phyloP scores from a whole-genome alignment of 2,329 filamentous ascomycete species.

The Stachybotrys chartarum region DNA sequence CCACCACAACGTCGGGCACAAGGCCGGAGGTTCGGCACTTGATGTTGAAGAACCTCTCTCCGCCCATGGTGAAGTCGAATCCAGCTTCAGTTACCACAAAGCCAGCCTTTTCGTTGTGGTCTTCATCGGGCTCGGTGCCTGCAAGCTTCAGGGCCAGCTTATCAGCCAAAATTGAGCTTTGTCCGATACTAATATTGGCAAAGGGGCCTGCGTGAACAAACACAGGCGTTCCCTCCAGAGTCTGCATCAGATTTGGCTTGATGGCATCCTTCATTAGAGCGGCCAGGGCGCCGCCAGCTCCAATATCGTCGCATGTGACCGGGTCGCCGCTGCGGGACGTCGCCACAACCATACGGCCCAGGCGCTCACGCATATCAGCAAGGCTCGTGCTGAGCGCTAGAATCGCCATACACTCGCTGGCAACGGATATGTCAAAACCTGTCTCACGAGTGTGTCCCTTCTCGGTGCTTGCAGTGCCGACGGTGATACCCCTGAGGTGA shows the following conservation, averaged over 20 bases:
- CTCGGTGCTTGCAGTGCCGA: slow-evolving; percentile 84
- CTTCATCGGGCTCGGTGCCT: slow-evolving; percentile 87
- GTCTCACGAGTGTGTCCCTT: slow-evolving; percentile 84
- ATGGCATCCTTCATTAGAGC: slow-evolving; percentile 97
- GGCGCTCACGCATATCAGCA: slow-evolving; percentile 81
- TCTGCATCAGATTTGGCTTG: slow-evolving; percentile 99
- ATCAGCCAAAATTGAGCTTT: slow-evolving; percentile 90
- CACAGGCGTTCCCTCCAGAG: slow-evolving; percentile 90
- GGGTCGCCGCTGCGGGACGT: slow-evolving; percentile 80
- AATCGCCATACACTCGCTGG: slow-evolving; percentile 97
- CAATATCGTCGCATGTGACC: slow-evolving; percentile 93
- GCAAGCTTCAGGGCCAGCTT: slow-evolving; percentile 93
- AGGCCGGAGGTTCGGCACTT: slow-evolving; percentile 95
- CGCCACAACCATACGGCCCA: slow-evolving; percentile 93
- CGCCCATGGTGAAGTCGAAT: slow-evolving; percentile 99
- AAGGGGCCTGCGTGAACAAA: slow-evolving; percentile 97
- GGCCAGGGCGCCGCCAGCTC: slow-evolving; percentile 83
- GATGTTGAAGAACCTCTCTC: slow-evolving; percentile 99
- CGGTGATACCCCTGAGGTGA: slow-evolving; percentile 80
- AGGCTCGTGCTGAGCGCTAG: slow-evolving; percentile 86
- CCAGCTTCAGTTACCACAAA: slow-evolving; percentile 96
- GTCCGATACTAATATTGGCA: slow-evolving; percentile 96
- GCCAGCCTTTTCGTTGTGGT: slow-evolving; percentile 73
- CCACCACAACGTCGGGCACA: slow-evolving; percentile 84
- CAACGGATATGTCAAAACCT: slow-evolving; percentile 95